Evolutionary conservation across 2,329 filamentous ascomycete species (phyloP).

Genomic region (Phaeophleospora eucalypticola): DNA sequence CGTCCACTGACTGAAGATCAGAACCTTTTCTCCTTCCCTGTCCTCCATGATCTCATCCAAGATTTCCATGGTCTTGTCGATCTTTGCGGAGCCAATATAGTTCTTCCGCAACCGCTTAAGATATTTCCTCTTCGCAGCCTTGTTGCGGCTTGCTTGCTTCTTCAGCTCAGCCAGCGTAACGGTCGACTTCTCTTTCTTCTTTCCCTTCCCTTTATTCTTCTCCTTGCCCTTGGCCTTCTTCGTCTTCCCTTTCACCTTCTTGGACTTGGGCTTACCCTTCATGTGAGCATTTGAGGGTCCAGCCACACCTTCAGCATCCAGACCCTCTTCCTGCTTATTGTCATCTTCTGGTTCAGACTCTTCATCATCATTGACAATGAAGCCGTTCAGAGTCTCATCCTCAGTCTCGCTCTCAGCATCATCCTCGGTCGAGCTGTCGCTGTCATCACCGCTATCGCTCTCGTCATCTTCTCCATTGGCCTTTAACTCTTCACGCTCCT

Average conservation of each 20-base stretch:
- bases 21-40: constrained; percentile 65
- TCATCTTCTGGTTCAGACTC: constrained; percentile 28
- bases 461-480: constrained; percentile 39
- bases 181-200: constrained; percentile 30
- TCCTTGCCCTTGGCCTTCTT: constrained; percentile 20
- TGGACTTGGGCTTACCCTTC: constrained; percentile 16
- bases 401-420: constrained; percentile 41
- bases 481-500: constrained; percentile 28
- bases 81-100: constrained; percentile 73
- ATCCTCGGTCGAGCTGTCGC: constrained; percentile 52
- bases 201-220: constrained; percentile 43
- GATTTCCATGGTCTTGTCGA: constrained; percentile 64
- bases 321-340: constrained; percentile 11
- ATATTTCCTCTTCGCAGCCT: constrained; percentile 64
- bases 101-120: constrained; percentile 62
- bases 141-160: constrained; percentile 61
- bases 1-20: constrained; percentile 80
- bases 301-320: constrained; percentile 10
- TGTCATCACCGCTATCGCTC: constrained; percentile 37
- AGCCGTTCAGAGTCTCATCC: constrained; percentile 42
- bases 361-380: constrained; percentile 50
- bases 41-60: constrained; percentile 47
- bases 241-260: constrained; percentile 6
- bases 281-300: constrained; percentile 9
- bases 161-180: constrained; percentile 63